phyloP scores from a whole-genome alignment of 2,329 filamentous ascomycete species.

The Epichloe festucae region DNA sequence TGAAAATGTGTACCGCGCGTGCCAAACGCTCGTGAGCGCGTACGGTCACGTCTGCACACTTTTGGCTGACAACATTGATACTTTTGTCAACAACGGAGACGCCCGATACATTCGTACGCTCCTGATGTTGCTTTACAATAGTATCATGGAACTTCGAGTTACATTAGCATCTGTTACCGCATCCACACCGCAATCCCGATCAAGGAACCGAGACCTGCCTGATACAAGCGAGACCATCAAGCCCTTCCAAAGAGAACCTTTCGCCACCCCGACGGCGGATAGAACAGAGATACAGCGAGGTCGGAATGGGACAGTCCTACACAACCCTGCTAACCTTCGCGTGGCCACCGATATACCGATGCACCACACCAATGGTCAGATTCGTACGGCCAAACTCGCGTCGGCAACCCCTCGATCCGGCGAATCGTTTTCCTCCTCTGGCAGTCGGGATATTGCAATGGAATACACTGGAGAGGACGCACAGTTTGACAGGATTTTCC shows the following conservation, averaged over 20 bases:
- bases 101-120: constrained; percentile 54
- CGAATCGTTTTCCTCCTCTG: constrained; percentile 59
- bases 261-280: constrained; percentile 39
- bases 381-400: constrained; percentile 38
- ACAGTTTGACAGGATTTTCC: constrained; percentile 70
- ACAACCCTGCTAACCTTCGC: constrained; percentile 39
- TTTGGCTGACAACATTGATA: constrained; percentile 47
- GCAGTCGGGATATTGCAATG: constrained; percentile 31
- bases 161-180: constrained; percentile 28
- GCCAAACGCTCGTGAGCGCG: constrained; percentile 48
- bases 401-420: constrained; percentile 68
- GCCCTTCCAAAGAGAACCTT: constrained; percentile 37
- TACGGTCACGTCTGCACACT: constrained; percentile 54
- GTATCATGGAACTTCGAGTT: constrained; percentile 52
- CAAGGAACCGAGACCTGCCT: constrained; percentile 8
- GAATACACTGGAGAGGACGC: constrained; percentile 66
- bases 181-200: constrained; percentile 12
- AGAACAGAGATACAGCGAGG: constrained; percentile 23
- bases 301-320: constrained; percentile 26
- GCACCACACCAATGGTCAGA: constrained; percentile 32
- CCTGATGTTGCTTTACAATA: constrained; percentile 51
- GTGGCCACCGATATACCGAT: constrained; percentile 42
- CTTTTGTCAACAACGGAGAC: constrained; percentile 51
- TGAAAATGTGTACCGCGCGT: constrained; percentile 50
- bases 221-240: constrained; percentile 34